These are phyloP conservation scores for Pichia insulana DNA, from an alignment of 805 yeast genomes.

Conservation along the genomic window DNA sequence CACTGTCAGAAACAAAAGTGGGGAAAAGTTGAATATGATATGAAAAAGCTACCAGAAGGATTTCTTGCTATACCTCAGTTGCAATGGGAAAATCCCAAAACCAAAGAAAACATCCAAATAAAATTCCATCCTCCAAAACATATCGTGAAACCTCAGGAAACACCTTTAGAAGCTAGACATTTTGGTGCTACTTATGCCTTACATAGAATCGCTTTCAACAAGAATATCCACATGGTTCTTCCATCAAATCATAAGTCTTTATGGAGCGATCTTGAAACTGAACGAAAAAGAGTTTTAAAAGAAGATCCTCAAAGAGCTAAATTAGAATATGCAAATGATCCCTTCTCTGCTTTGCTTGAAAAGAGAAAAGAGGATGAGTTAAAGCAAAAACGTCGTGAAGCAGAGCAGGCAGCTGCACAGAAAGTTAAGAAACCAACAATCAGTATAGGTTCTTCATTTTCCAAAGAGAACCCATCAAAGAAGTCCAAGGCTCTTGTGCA, in stretches of 20 bases:
- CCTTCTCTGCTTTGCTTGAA: slow-evolving; percentile 63
- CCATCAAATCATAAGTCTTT: slow-evolving; percentile 74
- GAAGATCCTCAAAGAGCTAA: slow-evolving; percentile 41
- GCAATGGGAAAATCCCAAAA: slow-evolving; percentile 72
- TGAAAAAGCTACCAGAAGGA: slow-evolving; percentile 42
- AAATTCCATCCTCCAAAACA: slow-evolving; percentile 45
- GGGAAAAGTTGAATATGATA: slow-evolving; percentile 77
- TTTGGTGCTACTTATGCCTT: slow-evolving; percentile 83
- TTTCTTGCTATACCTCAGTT: slow-evolving; percentile 57
- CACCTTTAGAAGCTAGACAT: slow-evolving; percentile 85
- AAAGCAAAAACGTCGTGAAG: slow-evolving; percentile 38
- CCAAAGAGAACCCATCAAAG: no score
- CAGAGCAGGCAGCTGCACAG: slow-evolving; percentile 38
- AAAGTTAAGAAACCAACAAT: slow-evolving; percentile 42
- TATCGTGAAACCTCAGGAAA: slow-evolving; percentile 55
- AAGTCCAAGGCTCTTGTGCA: not conserved
- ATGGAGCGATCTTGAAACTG: slow-evolving; percentile 67
- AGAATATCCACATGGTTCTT: slow-evolving; percentile 77
- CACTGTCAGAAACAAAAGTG: slow-evolving; percentile 82
- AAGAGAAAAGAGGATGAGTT: slow-evolving; percentile 37
- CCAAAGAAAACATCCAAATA: slow-evolving; percentile 55
- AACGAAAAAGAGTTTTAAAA: slow-evolving; percentile 41
- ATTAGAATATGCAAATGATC: slow-evolving; percentile 56
- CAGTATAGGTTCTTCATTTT: slow-evolving; percentile 22
- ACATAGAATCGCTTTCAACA: slow-evolving; percentile 69